Base-by-base conservation (phyloP, 2,329 filamentous ascomycete genomes). In the Lecanoromycetidae sp. region DNA sequence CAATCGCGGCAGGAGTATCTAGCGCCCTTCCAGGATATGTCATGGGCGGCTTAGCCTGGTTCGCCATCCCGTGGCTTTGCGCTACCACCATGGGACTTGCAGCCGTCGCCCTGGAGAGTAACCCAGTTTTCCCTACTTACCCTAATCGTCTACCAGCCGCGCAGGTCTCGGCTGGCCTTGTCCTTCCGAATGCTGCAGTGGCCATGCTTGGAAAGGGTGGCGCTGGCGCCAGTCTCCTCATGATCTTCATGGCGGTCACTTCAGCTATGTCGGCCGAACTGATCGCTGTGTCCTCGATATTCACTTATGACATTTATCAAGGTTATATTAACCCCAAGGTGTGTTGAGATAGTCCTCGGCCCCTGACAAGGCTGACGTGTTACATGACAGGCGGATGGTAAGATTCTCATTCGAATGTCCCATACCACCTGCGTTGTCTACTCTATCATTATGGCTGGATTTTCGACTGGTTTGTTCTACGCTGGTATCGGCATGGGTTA, bases 181-280 rank as follows among this genome's bases (percentile, higher is more conserved):
- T 90, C 1, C 72, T 94, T 1, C 88, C 87, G 0, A 87, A 88
- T 49, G 87, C 86, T 1, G 84, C 88, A 0, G 84, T 93, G 4
- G 85, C 84, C 0, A 66, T 95, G 7, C 74, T 94, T 5, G 88
- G 87, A 1, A 80, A 80, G 56, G 84, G 85, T 3, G 87, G 87
- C 40, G 87, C 87, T 1, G 77, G 80, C 1, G 84, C 79, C 0
- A 87, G 84, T 0, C 72, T 93, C 1, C 67, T 94, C 9, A 79
- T 94, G 54, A 75, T 93, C 45, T 93, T 94, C 69, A 86, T 94
- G 79, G 87, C 88, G 19, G 87, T 94, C 19, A 94, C 87, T 0
- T 86, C 79, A 1, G 84, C 87, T 0, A 84, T 83, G 53, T 88
- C 82, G 1, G 82, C 86, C 0, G 84, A 94, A 61, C 69, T 94